Conservation (phyloP, 768 basidiomycete species). For the Russula emetica region DNA sequence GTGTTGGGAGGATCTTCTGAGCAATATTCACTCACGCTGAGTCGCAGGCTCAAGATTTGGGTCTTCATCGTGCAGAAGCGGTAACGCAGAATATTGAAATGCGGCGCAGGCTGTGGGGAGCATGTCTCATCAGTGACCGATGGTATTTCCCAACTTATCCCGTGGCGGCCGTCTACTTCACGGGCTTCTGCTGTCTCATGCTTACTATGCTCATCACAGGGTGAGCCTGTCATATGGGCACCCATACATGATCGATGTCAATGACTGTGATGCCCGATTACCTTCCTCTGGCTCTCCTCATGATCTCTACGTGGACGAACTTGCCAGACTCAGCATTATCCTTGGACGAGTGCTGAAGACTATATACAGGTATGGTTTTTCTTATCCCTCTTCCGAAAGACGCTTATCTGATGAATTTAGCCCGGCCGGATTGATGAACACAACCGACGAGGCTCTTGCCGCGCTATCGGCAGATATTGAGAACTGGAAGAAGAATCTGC, state of each 20-base stretch:
- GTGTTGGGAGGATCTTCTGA: slow-evolving; percentile 31
- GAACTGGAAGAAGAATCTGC: slow-evolving; percentile 74
- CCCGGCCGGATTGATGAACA: slow-evolving; percentile 81
- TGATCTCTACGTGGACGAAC: slow-evolving; percentile 82
- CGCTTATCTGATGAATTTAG: slow-evolving; percentile 36
- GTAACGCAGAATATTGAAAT: slow-evolving; percentile 81
- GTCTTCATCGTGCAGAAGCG: slow-evolving; percentile 88
- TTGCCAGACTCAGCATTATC: slow-evolving; percentile 86
- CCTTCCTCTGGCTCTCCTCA: slow-evolving; percentile 82
- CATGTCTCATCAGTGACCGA: slow-evolving; percentile 90
- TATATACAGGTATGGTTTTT: slow-evolving; percentile 67
- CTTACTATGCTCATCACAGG: slow-evolving; percentile 42
- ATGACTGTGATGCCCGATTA: slow-evolving; percentile 92
- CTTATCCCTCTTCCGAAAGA: background rate
- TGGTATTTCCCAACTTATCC: slow-evolving; percentile 51
- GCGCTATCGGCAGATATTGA: slow-evolving; percentile 61
- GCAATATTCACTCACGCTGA: slow-evolving; percentile 7
- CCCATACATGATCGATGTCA: slow-evolving; percentile 93
- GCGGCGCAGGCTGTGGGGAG: slow-evolving; percentile 87
- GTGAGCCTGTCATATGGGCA: slow-evolving; percentile 86
- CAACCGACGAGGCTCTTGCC: slow-evolving; percentile 76
- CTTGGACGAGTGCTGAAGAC: slow-evolving; percentile 89
- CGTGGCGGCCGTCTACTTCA: slow-evolving; percentile 6
- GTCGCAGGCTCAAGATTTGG: slow-evolving; percentile 88
- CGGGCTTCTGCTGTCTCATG: slow-evolving; percentile 16